Percentiles rank a stretch among this genome's conserved stretches.
Evolutionary conservation across 495 filamentous ascomycete genomes (phyloP).

Genomic region (Penicillium nucicola): DNA sequence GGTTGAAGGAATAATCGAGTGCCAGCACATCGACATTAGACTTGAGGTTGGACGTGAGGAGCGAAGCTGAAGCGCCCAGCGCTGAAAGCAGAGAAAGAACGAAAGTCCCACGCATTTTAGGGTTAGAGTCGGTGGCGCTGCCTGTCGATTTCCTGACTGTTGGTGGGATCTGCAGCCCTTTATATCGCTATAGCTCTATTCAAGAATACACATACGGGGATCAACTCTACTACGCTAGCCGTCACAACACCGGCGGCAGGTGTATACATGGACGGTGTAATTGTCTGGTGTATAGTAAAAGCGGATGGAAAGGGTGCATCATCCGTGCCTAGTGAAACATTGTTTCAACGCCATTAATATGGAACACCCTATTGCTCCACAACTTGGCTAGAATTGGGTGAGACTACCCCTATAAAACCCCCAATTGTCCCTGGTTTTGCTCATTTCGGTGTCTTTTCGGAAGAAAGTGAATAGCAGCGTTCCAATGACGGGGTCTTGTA

Average conservation of each 20-base stretch:
- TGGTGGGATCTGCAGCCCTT: slow-evolving; percentile 9
- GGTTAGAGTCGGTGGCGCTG: slow-evolving; percentile 9
- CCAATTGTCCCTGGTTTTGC: too few relatives aligned
- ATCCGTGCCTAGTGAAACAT: slow-evolving; percentile 9
- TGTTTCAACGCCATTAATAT: slow-evolving; percentile 6
- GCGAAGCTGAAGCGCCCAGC: slow-evolving; percentile 23
- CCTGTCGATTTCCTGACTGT: neutral
- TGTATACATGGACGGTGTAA: neutral
- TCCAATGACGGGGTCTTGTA: too few relatives aligned
- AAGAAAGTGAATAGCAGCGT: too few relatives aligned
- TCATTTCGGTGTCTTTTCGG: too few relatives aligned
- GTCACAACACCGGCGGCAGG: neutral
- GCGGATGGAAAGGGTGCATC: slow-evolving; percentile 3
- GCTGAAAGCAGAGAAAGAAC: slow-evolving; percentile 29
- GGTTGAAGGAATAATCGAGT: slow-evolving; percentile 42
- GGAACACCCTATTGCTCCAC: neutral
- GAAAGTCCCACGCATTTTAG: slow-evolving; percentile 26
- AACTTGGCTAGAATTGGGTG: too few relatives aligned
- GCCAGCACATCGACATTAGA: slow-evolving; percentile 42
- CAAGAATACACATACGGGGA: too few relatives aligned
- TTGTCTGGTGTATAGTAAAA: slow-evolving; percentile 5
- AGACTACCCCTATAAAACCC: too few relatives aligned
- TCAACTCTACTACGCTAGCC: too few relatives aligned
- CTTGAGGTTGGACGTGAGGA: slow-evolving; percentile 29
- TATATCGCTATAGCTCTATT: neutral